Base-by-base conservation (phyloP, 1,284 basidiomycete genomes). In the Meira miltonrushii region DNA sequence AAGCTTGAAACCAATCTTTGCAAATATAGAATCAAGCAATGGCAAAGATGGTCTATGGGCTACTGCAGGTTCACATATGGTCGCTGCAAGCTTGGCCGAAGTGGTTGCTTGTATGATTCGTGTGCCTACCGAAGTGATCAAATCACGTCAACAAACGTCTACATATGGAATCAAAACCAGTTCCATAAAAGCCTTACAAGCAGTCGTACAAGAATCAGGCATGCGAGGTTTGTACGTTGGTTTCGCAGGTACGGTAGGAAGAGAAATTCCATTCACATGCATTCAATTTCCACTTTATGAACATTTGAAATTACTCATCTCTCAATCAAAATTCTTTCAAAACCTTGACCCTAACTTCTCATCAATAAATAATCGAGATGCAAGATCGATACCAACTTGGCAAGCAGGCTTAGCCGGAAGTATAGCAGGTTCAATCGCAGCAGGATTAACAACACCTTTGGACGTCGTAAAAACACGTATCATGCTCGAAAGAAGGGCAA, bases 271-370 rank as follows among this genome's bases (percentile, higher is more conserved):
- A 0, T 98, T 99, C 81, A 95, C 94, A 0, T 94, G 92, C 11
- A 82, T 99, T 23, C 95, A 99, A 78, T 99, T 98, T 77, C 95
- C 95, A 0, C 80, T 98, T 23, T 99, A 97, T 75, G 95, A 98
- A 80, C 82, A 85, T 41, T 82, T 98, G 65, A 98, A 98, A 79
- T 65, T 68, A 12, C 59, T 62, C 7, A 68, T 73, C 57, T 62
- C 69, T 5, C 57, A 61, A 12, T 65, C 67, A 1, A 25, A 5
- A 3, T 40, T 19, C 19, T 21, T 28, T 17, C 48, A 41, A 12
- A 23, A 28, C 23, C n/a, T n/a, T 3, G 50, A 25, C 5, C 37
- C n/a, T 11, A 33, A 49, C 13, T 13, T 15, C 13, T 28, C 39
- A 17, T 9, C n/a, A 6, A 2, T 21, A 17, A 41, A 2, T 4